Base-by-base conservation (phyloP, 2,329 filamentous ascomycete genomes). In the Apiospora pterosperma region DNA sequence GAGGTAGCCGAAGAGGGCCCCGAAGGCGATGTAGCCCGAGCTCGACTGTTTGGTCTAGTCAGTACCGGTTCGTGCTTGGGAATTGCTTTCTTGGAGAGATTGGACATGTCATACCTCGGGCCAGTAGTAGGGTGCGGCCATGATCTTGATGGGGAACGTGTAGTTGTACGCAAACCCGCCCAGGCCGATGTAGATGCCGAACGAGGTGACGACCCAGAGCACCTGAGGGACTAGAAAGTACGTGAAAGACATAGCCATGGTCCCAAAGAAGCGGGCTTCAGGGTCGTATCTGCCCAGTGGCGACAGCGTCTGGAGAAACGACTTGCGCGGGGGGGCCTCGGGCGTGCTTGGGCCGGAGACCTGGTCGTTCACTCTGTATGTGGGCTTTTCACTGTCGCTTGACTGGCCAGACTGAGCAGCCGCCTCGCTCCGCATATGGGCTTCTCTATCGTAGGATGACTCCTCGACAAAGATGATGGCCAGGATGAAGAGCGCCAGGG, bases 381-480 rank as follows among this genome's bases (percentile, higher is more conserved):
- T 63, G 7, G 70, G 66, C 61, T 77, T 76, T 8, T 75, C 71
- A n/a, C 69, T 67, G 7, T 68, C 60, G 0, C 66, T 64, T 2
- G 68, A n/a, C n/a, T n/a, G n/a, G n/a, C n/a, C n/a, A n/a, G 60
- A 67, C 63, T 11, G n/a, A 64, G 4, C 36, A 25, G 36, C 2
- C n/a, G 62, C 0, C 21, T 31, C n/a, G n/a, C n/a, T n/a, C n/a
- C n/a, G 60, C 61, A 44, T 70, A 25, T 79, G 70, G 69, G 64
- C 8, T 16, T 44, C 36, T 41, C 48, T 69, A 25, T 79, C 70
- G 69, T 85, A 85, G 2, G 77, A 76, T 1, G 82, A 80, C 70
- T 86, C 84, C 68, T 85, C 83, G 11, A 84, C 83, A 67, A 85
- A 80, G 44, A 85, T 71, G 71, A 85, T 85, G 0, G 83, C 79